These are phyloP conservation scores for Candida manassasensis DNA, from an alignment of 805 yeast species.

Conservation along the genomic window DNA sequence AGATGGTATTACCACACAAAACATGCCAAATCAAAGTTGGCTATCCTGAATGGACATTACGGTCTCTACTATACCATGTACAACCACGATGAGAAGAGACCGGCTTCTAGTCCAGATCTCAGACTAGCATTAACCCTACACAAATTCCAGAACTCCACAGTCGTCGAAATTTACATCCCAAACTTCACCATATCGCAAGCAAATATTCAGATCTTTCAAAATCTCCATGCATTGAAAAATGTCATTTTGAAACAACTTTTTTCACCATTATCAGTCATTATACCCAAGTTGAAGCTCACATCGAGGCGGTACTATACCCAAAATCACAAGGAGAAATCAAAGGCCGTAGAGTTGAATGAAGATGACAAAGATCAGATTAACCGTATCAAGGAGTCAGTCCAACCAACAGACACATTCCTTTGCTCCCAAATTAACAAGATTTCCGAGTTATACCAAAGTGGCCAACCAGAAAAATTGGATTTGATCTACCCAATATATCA, in stretches of 20 bases:
- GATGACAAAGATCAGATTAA: neutral
- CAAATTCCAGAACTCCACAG: neutral
- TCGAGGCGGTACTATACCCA: neutral
- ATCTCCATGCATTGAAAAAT: neutral
- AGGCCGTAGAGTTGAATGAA: neutral
- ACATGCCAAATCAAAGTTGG: slow-evolving; percentile 16
- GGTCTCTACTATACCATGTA: slow-evolving; percentile 39
- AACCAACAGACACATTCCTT: neutral
- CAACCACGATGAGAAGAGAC: slow-evolving; percentile 26
- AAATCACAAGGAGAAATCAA: neutral
- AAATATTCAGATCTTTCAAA: neutral
- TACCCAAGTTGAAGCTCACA: neutral
- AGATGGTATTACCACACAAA: slow-evolving; percentile 17
- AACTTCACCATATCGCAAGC: neutral
- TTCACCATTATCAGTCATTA: neutral
- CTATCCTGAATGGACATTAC: slow-evolving; percentile 37
- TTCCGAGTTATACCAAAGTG: neutral
- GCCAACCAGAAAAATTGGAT: slow-evolving; percentile 21
- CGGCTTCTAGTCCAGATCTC: slow-evolving; percentile 4
- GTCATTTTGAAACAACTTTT: neutral
- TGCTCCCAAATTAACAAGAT: neutral
- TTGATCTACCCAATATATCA: slow-evolving; percentile 39
- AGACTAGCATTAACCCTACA: slow-evolving; percentile 1
- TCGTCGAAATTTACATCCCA: neutral
- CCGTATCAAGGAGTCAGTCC: neutral